A percentile compares a stretch with the other conserved stretches of the same genome.
These are phyloP conservation scores for Solanum neorickii DNA, from an alignment of 257 asterid genomes.

Conservation along the genomic window DNA sequence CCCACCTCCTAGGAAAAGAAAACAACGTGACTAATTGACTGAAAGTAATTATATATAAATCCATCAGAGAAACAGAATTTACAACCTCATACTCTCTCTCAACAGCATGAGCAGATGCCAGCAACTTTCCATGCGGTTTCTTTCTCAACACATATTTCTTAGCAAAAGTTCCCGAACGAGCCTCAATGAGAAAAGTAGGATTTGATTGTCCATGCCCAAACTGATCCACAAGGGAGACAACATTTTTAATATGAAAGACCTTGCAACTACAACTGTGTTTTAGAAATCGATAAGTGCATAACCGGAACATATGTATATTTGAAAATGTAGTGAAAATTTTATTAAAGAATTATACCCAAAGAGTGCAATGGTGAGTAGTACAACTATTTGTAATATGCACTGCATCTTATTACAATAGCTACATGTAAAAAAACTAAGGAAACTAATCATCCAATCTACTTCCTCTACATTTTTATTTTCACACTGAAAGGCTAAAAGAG, in stretches of 20 bases:
- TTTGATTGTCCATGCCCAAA: conserved; percentile 98
- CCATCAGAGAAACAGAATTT: neutral
- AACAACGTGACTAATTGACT: neutral
- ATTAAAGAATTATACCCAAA: neutral
- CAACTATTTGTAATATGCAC: neutral
- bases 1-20: neutral
- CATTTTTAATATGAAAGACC: neutral
- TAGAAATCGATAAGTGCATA: neutral
- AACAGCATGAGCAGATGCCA: conserved; percentile 89
- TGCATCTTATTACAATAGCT: neutral
- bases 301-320: neutral
- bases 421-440: neutral
- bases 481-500: neutral
- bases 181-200: conserved; percentile 88
- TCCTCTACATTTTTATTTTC: neutral
- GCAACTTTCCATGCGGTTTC: conserved; percentile 82
- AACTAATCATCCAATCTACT: neutral
- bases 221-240: conserved; percentile 22
- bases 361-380: neutral
- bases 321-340: neutral
- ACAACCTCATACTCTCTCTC: conserved; percentile 92
- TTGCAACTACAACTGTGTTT: neutral
- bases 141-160: conserved; percentile 78
- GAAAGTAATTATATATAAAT: neutral
- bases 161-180: conserved; percentile 34